These are phyloP conservation scores for Phialophora verrucosa DNA, from an alignment of 2,329 filamentous ascomycete species.

Conservation along the genomic window DNA sequence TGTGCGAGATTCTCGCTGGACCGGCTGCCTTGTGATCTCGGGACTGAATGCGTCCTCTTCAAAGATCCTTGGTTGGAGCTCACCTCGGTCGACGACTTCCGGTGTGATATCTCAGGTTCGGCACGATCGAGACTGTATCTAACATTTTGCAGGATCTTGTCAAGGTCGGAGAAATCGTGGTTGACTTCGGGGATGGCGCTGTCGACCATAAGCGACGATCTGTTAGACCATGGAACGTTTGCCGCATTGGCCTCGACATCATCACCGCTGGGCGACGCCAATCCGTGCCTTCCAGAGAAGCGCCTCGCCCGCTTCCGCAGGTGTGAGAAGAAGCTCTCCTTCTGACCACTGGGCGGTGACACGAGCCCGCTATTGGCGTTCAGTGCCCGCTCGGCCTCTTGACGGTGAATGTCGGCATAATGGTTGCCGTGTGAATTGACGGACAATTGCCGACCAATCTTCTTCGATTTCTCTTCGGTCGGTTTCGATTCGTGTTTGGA, in stretches of 20 bases:
- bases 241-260: constrained; percentile 93
- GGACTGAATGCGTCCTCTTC: constrained; percentile 38
- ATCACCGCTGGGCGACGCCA: constrained; percentile 77
- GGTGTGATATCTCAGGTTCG: constrained; percentile 21
- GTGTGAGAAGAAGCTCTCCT: constrained; percentile 98
- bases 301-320: constrained; percentile 89
- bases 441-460: constrained; percentile 92
- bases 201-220: constrained; percentile 82
- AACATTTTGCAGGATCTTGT: constrained; percentile 66
- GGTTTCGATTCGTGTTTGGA: constrained; percentile 37
- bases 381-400: constrained; percentile 87
- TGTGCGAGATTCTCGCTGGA: constrained; percentile 47
- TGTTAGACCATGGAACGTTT: constrained; percentile 85
- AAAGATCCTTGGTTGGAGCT: constrained; percentile 33
- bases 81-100: constrained; percentile 24
- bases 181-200: constrained; percentile 46
- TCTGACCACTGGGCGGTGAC: constrained; percentile 78
- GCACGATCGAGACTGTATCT: constrained; percentile 61
- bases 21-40: constrained; percentile 36
- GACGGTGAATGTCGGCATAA: constrained; percentile 85
- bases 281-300: constrained; percentile 88
- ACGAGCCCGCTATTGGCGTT: constrained; percentile 78
- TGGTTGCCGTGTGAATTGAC: constrained; percentile 91
- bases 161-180: constrained; percentile 64
- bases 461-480: constrained; percentile 75